Percentiles rank a stretch among this genome's conserved stretches.
phyloP scores from a whole-genome alignment of 1,139 yeast species.

The Blastobotrys indianensis region DNA sequence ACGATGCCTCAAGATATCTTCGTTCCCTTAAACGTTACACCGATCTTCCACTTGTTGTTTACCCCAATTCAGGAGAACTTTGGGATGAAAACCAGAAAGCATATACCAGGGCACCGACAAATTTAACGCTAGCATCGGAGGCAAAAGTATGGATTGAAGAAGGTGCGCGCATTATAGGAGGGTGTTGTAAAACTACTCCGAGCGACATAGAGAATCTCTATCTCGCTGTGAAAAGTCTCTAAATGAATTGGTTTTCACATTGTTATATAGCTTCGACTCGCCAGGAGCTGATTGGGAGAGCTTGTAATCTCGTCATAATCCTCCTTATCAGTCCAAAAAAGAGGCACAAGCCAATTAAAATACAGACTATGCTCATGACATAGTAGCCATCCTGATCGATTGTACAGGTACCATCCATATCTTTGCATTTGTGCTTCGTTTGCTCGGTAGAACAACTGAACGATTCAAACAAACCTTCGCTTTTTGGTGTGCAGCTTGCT shows the following conservation, averaged over 20 bases:
- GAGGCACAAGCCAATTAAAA: slow-evolving; percentile 57
- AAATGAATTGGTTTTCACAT: neutral
- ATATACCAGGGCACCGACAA: slow-evolving; percentile 26
- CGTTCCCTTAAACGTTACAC: neutral
- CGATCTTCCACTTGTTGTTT: slow-evolving; percentile 38
- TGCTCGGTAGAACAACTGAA: slow-evolving; percentile 40
- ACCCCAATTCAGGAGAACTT: slow-evolving; percentile 54
- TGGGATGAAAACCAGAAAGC: slow-evolving; percentile 37
- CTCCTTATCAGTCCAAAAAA: slow-evolving; percentile 62
- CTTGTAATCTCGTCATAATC: slow-evolving; percentile 53
- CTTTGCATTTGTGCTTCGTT: slow-evolving; percentile 46
- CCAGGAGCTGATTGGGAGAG: slow-evolving; percentile 65
- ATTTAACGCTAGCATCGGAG: slow-evolving; percentile 1
- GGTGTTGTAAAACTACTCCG: slow-evolving; percentile 25
- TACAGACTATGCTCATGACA: slow-evolving; percentile 67
- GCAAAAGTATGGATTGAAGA: slow-evolving; percentile 13
- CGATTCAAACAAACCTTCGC: slow-evolving; percentile 15
- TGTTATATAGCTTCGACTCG: slow-evolving; percentile 38
- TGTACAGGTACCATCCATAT: slow-evolving; percentile 50
- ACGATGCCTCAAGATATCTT: slow-evolving; percentile 1
- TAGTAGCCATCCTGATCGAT: slow-evolving; percentile 76
- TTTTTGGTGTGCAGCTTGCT: slow-evolving; percentile 46
- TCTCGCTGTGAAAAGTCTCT: neutral
- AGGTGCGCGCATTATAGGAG: slow-evolving; percentile 23
- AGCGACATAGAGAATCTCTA: slow-evolving; percentile 14